phyloP scores from a whole-genome alignment of 306 rosid species.

The Vachellia collinsii region DNA sequence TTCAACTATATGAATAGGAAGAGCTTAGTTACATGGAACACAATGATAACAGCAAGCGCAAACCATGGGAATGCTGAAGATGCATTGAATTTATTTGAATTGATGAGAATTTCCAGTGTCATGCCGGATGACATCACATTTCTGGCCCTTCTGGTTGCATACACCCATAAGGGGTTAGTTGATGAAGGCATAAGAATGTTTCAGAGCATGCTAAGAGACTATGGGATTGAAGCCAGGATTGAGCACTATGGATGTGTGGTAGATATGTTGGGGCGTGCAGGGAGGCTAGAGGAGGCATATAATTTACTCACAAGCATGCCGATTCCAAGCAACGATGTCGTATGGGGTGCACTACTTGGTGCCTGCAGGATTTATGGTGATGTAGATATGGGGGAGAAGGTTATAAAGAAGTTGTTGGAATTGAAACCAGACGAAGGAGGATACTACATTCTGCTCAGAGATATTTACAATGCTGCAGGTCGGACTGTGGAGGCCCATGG shows the following conservation, averaged over 20 bases:
- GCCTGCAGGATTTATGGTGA: slow-evolving; percentile 61
- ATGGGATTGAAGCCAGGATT: slow-evolving; percentile 48
- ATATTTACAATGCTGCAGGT: slow-evolving; percentile 60
- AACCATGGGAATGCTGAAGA: slow-evolving; percentile 58
- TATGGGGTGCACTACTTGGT: slow-evolving; percentile 67
- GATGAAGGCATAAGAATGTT: slow-evolving; percentile 58
- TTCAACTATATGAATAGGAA: slow-evolving; percentile 49
- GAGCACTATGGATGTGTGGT: slow-evolving; percentile 70
- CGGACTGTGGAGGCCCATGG: slow-evolving; percentile 54
- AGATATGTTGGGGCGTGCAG: slow-evolving; percentile 69
- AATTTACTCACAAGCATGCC: slow-evolving; percentile 48
- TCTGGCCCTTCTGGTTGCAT: slow-evolving; percentile 60
- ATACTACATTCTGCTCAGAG: slow-evolving; percentile 59
- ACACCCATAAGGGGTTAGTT: slow-evolving; percentile 55
- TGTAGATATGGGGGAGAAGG: slow-evolving; percentile 56
- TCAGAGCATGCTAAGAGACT: slow-evolving; percentile 55
- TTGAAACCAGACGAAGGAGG: slow-evolving; percentile 70
- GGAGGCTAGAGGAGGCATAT: slow-evolving; percentile 65
- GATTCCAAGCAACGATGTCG: slow-evolving; percentile 46
- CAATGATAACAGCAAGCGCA: slow-evolving; percentile 59
- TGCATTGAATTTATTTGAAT: slow-evolving; percentile 46
- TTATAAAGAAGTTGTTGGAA: slow-evolving; percentile 48
- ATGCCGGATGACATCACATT: slow-evolving; percentile 54
- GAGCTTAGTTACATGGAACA: slow-evolving; percentile 67
- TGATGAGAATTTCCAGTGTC: slow-evolving; percentile 47